These are phyloP conservation scores for Oenanthe javanica DNA, from an alignment of 140 eudicot species.

Conservation along the genomic window DNA sequence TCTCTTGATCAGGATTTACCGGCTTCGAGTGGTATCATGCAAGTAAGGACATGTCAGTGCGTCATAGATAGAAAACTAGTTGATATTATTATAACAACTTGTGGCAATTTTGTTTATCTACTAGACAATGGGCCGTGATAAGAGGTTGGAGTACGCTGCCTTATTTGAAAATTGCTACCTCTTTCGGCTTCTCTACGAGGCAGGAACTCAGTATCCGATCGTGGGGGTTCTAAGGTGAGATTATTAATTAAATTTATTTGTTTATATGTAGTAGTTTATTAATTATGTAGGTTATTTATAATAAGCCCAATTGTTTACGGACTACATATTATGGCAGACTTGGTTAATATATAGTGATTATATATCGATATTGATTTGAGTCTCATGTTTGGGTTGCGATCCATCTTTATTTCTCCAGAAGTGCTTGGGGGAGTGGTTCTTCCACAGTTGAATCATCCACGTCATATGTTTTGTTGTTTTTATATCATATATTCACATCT, in stretches of 20 bases:
- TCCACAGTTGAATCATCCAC: no score
- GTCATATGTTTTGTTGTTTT: no score
- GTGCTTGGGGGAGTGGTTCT: no score
- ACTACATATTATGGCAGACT: no score
- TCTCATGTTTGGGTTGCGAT: no score
- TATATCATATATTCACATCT: no score
- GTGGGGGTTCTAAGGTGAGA: slow-evolving; percentile 91
- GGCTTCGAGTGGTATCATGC: slow-evolving; percentile 96
- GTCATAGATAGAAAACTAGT: slow-evolving; percentile 7
- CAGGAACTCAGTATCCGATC: slow-evolving; percentile 92
- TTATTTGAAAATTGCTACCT: slow-evolving; percentile 81
- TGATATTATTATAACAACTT: slow-evolving; percentile 9
- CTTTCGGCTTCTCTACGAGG: slow-evolving; percentile 84
- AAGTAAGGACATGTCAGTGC: slow-evolving; percentile 49
- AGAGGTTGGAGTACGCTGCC: slow-evolving; percentile 95
- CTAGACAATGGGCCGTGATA: slow-evolving; percentile 96
- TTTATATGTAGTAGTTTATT: no score
- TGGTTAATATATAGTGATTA: no score
- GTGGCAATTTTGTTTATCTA: slow-evolving; percentile 15
- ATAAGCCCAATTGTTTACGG: no score
- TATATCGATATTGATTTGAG: no score
- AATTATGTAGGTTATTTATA: no score
- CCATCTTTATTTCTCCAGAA: no score
- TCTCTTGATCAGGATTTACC: slow-evolving; percentile 72
- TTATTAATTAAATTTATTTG: background rate